phyloP scores from a whole-genome alignment of 306 rosid genomes.

The Aeschynomene evenia region DNA sequence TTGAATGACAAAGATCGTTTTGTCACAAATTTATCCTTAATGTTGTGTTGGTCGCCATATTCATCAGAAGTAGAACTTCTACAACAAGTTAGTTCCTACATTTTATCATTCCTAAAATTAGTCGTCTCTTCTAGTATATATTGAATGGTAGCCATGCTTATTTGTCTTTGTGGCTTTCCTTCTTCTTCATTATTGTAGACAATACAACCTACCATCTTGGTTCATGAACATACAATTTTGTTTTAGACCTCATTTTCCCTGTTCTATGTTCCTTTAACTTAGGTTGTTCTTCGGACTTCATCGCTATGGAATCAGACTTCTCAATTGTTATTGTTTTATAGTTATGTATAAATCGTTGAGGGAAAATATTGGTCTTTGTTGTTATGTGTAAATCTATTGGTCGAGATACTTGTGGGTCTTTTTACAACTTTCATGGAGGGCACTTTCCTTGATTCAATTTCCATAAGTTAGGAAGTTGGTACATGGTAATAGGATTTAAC shows the following conservation, averaged over 20 bases:
- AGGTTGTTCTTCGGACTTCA: background rate
- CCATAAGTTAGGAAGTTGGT: too few relatives aligned
- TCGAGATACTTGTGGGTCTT: background rate
- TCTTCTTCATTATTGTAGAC: background rate
- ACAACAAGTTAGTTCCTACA: constrained; percentile 59
- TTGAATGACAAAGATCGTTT: constrained; percentile 68
- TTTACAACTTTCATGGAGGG: too few relatives aligned
- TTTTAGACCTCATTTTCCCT: background rate
- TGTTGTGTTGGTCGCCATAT: constrained; percentile 88
- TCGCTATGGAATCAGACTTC: background rate
- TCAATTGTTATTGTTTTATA: background rate
- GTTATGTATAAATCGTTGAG: too few relatives aligned
- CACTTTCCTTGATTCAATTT: too few relatives aligned
- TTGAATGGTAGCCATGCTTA: constrained; percentile 5
- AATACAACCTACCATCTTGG: constrained; percentile 1
- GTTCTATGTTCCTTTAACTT: background rate
- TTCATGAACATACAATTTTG: background rate
- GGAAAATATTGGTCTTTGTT: background rate
- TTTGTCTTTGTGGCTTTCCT: constrained; percentile 5
- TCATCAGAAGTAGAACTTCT: constrained; percentile 82
- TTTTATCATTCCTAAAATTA: constrained; percentile 5
- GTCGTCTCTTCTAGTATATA: background rate
- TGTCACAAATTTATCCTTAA: constrained; percentile 57
- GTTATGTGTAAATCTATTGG: background rate
- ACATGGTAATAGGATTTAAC: too few relatives aligned